Conservation (phyloP, 208 protist species). For the Borovskyia barvae region DNA sequence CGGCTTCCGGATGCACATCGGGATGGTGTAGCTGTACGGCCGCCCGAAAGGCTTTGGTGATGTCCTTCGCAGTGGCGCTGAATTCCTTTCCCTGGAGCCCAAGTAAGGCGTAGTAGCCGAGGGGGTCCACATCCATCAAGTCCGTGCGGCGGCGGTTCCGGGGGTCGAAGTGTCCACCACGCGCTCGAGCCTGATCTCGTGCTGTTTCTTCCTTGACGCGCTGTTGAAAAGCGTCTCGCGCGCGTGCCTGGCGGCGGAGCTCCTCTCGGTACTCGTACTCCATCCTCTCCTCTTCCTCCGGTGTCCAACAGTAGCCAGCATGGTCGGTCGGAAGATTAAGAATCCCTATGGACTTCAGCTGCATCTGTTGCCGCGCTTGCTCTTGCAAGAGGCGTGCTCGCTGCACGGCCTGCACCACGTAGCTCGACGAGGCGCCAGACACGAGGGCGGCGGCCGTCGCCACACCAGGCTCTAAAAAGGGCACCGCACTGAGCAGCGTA, state of each 20-base stretch:
- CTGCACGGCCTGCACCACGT: slow-evolving; percentile 29
- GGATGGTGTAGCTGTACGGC: slow-evolving; percentile 73
- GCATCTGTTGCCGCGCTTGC: slow-evolving; percentile 47
- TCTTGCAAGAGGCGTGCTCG: slow-evolving; percentile 39
- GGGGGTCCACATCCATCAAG: slow-evolving; percentile 74
- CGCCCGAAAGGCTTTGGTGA: slow-evolving; percentile 76
- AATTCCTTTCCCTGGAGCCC: slow-evolving; percentile 78
- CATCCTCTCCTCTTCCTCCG: slow-evolving; percentile 76
- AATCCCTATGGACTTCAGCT: slow-evolving; percentile 75
- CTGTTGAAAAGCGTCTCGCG: slow-evolving; percentile 72
- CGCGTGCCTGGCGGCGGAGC: slow-evolving; percentile 66
- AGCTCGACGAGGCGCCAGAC: slow-evolving; percentile 33
- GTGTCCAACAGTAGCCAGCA: slow-evolving; percentile 79
- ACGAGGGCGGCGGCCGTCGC: slow-evolving; percentile 60
- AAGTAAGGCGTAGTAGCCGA: slow-evolving; percentile 87
- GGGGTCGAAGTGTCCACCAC: slow-evolving; percentile 55
- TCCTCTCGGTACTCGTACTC: slow-evolving; percentile 92
- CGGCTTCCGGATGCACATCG: slow-evolving; percentile 45
- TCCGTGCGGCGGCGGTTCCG: slow-evolving; percentile 74
- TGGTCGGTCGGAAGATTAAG: slow-evolving; percentile 79
- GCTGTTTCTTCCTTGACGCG: slow-evolving; percentile 83
- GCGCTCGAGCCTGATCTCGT: slow-evolving; percentile 51
- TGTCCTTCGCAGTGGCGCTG: slow-evolving; percentile 72
- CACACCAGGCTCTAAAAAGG: slow-evolving; percentile 59
- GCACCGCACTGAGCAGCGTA: slow-evolving; percentile 48